These are phyloP conservation scores for Claviceps monticola DNA, from an alignment of 2,329 filamentous ascomycete species.

Conservation along the genomic window DNA sequence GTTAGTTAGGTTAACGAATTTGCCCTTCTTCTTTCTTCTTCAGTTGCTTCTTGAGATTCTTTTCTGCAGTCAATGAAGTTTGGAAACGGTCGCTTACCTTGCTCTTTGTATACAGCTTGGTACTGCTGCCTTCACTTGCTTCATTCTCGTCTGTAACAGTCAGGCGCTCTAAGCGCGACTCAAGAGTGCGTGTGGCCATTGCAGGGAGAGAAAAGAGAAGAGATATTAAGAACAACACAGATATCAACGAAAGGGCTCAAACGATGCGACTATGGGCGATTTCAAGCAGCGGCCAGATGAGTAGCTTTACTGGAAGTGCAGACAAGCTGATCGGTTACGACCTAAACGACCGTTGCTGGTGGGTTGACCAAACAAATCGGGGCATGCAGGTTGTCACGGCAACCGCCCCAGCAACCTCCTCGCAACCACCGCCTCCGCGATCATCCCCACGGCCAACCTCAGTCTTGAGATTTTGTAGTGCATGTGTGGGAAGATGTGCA, in stretches of 20 bases:
- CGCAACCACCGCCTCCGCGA: neutral
- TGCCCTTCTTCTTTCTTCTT: neutral
- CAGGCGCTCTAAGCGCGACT: constrained; percentile 80
- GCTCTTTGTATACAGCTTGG: constrained; percentile 49
- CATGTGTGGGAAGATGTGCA: neutral
- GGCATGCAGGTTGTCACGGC: constrained; percentile 3
- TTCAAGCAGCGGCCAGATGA: neutral
- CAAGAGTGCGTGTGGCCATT: constrained; percentile 66
- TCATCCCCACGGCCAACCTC: neutral
- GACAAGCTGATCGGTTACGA: neutral
- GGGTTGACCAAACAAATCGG: constrained; percentile 2
- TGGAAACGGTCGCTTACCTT: constrained; percentile 45
- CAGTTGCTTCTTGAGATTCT: neutral
- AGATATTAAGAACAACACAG: neutral
- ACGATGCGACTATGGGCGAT: neutral
- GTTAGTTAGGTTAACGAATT: neutral
- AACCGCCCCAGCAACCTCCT: neutral
- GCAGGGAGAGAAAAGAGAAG: neutral
- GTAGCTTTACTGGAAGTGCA: neutral
- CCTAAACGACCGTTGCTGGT: neutral
- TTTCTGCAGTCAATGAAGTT: neutral
- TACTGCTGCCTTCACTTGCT: constrained; percentile 30
- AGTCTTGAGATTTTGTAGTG: neutral
- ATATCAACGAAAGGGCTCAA: neutral
- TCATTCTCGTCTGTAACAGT: constrained; percentile 84